These are phyloP conservation scores for Trichosporon sp. DNA, from an alignment of 1,284 basidiomycete species.

Conservation along the genomic window DNA sequence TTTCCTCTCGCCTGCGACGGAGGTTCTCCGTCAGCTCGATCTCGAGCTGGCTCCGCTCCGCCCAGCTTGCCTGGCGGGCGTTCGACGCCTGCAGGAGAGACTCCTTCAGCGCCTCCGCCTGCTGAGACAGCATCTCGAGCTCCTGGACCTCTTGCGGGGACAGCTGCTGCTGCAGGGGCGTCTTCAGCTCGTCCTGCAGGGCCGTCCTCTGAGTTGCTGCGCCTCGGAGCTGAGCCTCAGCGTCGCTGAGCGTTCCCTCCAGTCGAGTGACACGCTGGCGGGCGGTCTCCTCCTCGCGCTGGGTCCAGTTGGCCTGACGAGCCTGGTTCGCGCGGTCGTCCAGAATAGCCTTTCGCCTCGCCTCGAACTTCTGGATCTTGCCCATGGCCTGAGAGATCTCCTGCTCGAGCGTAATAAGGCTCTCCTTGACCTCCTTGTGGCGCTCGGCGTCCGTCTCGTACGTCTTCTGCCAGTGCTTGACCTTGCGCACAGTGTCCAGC, in stretches of 20 bases:
- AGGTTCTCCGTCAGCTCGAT: conserved; percentile 91
- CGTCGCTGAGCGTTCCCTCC: conserved; percentile 65
- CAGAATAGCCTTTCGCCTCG: conserved; percentile 66
- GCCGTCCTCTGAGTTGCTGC: conserved; percentile 54
- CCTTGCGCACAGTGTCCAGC: conserved; percentile 76
- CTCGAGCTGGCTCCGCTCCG: conserved; percentile 73
- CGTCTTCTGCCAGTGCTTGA: conserved; percentile 71
- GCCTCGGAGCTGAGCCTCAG: conserved; percentile 61
- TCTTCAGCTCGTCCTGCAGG: conserved; percentile 67
- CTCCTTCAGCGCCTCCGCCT: conserved; percentile 70
- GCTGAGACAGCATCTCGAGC: conserved; percentile 67
- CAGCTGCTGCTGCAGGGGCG: conserved; percentile 69
- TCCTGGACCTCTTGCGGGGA: conserved; percentile 65
- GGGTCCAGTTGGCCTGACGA: conserved; percentile 61
- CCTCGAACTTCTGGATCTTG: conserved; percentile 65
- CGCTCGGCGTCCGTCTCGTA: conserved; percentile 64
- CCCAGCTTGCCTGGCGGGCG: conserved; percentile 61
- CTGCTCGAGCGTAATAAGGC: conserved; percentile 72
- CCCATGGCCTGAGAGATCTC: conserved; percentile 75
- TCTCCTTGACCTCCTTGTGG: conserved; percentile 67
- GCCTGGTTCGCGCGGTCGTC: conserved; percentile 65
- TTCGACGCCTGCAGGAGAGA: conserved; percentile 65
- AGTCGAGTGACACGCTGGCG: conserved; percentile 61
- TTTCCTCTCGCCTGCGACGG: conserved; percentile 68
- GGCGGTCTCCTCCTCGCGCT: conserved; percentile 67